These are phyloP conservation scores for Triticum monococcum DNA, from an alignment of 176 grass and related monocot species.

Conservation along the genomic window DNA sequence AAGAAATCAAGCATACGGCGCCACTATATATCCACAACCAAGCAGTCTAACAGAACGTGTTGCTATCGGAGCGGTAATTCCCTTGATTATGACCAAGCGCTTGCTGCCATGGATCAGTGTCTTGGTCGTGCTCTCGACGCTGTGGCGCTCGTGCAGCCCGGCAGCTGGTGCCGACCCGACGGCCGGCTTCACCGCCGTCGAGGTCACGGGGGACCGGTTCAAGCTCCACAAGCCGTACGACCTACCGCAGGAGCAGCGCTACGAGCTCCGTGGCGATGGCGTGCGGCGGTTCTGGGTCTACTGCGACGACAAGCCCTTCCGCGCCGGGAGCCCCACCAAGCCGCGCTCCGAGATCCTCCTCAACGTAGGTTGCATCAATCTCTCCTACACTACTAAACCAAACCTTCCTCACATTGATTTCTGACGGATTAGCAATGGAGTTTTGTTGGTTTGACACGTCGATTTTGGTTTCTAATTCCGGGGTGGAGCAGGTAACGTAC, in stretches of 20 bases:
- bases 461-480: not conserved
- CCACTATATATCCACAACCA: not conserved
- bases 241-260: slow-evolving; percentile 26
- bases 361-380: not conserved
- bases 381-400: too few species aligned
- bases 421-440: not conserved
- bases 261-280: slow-evolving; percentile 23
- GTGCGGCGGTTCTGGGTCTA: slow-evolving; percentile 48
- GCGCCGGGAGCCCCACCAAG: slow-evolving; percentile 14
- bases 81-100: not conserved
- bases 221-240: slow-evolving; percentile 37
- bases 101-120: not conserved
- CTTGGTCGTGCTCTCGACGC: not conserved
- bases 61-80: not conserved
- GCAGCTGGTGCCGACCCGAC: slow-evolving; percentile 22
- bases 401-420: not conserved
- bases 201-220: slow-evolving; percentile 36
- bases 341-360: slow-evolving; percentile 43
- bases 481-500: slow-evolving; percentile 27
- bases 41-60: not conserved
- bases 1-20: not conserved
- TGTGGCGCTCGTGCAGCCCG: not conserved
- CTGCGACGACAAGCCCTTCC: slow-evolving; percentile 38
- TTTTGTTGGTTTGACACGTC: not conserved
- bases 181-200: slow-evolving; percentile 34